Base-by-base conservation (phyloP, 2,329 filamentous ascomycete species). In the Myriosclerotinia duriaeana region DNA sequence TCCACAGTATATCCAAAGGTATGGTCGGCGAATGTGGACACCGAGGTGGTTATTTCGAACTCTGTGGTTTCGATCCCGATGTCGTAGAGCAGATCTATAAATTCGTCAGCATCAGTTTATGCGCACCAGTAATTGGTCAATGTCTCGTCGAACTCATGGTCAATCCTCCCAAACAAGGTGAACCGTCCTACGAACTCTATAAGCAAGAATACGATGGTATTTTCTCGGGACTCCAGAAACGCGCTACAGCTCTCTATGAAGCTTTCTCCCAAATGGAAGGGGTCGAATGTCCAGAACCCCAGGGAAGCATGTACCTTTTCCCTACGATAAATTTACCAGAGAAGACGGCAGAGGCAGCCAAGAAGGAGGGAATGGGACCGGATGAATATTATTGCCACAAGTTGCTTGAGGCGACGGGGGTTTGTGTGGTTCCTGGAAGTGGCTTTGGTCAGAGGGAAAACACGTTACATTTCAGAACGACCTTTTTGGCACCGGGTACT, bases 11-110 rank as follows among this genome's bases (percentile, higher is more conserved):
- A 66, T 97, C 92, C 77, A 99, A 99, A 86, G 95, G 95, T 75
- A 98, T 99, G 93, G 91, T 97, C 11, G 95, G 95, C 76, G 95
- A 99, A 83, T 99, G 95, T 78, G 95, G 95, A 63, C 95, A 99
- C 82, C 91, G 95, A 71, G 95, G 94, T 73, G 95, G 95, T 65
- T 99, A 96, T 85, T 98, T 98, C 77, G 95, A 99, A 84, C 88
- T 99, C 66, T 87, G 93, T 68, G 92, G 92, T 73, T 97, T 99
- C 78, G 88, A 96, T 77, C 80, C 86, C 14, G 84, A 90, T 75
- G 95, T 99, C 71, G 89, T 91, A 76, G 91, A 89, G 71, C 89
- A 98, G 82, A 93, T 99, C 79, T 98, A 98, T 87, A 99, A 99
- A 83, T 97, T 97, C 78, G 90, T 98, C 76, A 95, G 90, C 78